These are phyloP conservation scores for Tetracentron sinense DNA, from an alignment of 164 flowering plant genomes.

Conservation along the genomic window DNA sequence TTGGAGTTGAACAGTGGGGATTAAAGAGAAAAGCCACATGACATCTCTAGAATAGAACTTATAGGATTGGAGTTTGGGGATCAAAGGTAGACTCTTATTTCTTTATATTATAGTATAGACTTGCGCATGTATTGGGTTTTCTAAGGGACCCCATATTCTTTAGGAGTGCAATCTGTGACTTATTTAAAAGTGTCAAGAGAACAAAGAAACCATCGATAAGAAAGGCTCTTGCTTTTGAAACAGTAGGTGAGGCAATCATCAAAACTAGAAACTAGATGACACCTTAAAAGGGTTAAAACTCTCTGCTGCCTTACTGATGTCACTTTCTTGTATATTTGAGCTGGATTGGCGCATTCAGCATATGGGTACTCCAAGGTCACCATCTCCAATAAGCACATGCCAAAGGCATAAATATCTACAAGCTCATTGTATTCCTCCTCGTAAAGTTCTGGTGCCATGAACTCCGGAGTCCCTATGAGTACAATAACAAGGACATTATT, in stretches of 20 bases:
- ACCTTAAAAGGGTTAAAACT: not conserved
- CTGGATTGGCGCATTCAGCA: constrained; percentile 87
- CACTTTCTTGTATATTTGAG: constrained; percentile 96
- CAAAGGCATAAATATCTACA: constrained; percentile 96
- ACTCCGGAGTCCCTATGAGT: constrained; percentile 81
- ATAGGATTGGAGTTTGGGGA: too few species aligned
- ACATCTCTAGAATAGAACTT: too few species aligned
- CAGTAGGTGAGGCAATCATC: not conserved
- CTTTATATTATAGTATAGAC: too few species aligned
- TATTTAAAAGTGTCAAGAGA: too few species aligned
- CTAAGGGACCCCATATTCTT: not conserved
- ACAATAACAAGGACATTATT: constrained; percentile 3
- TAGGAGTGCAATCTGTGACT: not conserved
- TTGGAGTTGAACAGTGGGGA: too few species aligned
- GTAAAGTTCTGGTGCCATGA: constrained; percentile 99
- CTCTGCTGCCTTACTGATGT: constrained; percentile 54
- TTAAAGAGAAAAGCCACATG: too few species aligned
- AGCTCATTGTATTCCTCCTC: constrained; percentile 97
- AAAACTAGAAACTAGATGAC: not conserved
- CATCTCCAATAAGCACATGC: constrained; percentile 93
- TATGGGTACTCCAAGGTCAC: constrained; percentile 97
- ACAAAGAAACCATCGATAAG: not conserved
- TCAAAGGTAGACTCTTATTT: too few species aligned
- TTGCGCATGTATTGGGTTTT: too few species aligned
- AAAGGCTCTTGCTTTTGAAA: not conserved